These are phyloP conservation scores for Aspergillus sp. DNA, from an alignment of 2,329 filamentous ascomycete genomes.

Conservation along the genomic window DNA sequence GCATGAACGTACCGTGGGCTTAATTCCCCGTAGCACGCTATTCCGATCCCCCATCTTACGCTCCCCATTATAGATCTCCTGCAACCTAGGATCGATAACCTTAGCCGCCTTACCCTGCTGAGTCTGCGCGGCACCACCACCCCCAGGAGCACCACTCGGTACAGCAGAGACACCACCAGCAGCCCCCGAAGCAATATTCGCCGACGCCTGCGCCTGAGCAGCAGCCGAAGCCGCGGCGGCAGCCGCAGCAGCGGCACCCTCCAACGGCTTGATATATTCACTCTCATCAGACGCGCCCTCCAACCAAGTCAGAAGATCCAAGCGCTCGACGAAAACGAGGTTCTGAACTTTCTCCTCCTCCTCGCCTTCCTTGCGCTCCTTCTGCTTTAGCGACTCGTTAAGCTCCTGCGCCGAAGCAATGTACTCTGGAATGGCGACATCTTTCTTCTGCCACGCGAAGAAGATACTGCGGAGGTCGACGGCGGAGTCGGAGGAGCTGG, in stretches of 20 bases:
- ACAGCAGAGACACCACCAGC: constrained; percentile 44
- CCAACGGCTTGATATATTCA: constrained; percentile 86
- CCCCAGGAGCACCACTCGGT: constrained; percentile 48
- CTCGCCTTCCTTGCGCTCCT: constrained; percentile 31
- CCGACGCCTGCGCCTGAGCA: constrained; percentile 46
- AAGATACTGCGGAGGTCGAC: constrained; percentile 93
- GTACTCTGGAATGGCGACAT: constrained; percentile 86
- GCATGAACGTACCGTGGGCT: constrained; percentile 67
- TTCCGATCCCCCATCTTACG: constrained; percentile 92
- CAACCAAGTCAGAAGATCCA: constrained; percentile 91
- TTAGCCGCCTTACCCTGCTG: constrained; percentile 57
- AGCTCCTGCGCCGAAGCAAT: constrained; percentile 79
- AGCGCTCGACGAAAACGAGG: constrained; percentile 83
- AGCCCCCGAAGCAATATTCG: constrained; percentile 55
- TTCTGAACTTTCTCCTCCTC: constrained; percentile 72
- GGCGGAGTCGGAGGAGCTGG: constrained; percentile 64
- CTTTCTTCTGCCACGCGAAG: constrained; percentile 93
- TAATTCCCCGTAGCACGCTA: constrained; percentile 79
- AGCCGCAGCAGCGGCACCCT: constrained; percentile 58
- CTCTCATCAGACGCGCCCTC: constrained; percentile 86
- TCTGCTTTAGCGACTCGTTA: constrained; percentile 69
- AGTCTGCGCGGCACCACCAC: constrained; percentile 27
- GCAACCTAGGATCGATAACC: constrained; percentile 77
- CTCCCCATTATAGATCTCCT: constrained; percentile 89
- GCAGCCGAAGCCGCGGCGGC: constrained; percentile 38